Evolutionary conservation across 352 stramenopile genomes (phyloP), one percentile per base, ranked within the genome.

Genomic region (Pilasporangium apinafurcum): DNA sequence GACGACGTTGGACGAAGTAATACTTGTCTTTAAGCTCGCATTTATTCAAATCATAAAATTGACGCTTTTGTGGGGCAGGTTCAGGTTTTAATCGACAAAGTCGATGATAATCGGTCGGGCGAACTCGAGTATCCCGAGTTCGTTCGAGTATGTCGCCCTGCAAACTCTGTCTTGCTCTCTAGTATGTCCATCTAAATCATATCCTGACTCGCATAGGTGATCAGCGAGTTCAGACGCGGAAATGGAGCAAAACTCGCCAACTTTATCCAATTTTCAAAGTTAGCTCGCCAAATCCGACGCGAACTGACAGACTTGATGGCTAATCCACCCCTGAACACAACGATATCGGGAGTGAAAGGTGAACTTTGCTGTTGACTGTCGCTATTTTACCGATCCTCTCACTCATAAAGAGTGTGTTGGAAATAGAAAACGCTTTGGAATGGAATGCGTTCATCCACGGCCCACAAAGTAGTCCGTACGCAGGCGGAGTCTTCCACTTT

Each of bases 121-220:
- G 65, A 83, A 41, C 53, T 87, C 29, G 71, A 87, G 49, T 87
- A 70, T 38, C 50, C 57, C 18, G 75, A 87, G 49, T 87, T 85
- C 44, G 75, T 85, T 32, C 62, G 71, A 35, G 74, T 84, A 6
- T n/a, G 31, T 34, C 32, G 18, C 9, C 4, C 37, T 5, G 14
- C 3, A 22, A 29, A 7, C 7, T 39, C 31, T 35, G 24, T 25
- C 21, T 20, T 22, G 4, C 35, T 20, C 18, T n/a, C n/a, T n/a
- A n/a, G n/a, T 29, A 17, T 31, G 17, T 37, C 3, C 21, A 29
- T 3, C 29, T 22, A 21, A 18, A 25, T 5, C 20, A 33, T 18
- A 34, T 30, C 14, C n/a, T 5, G 5, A 28, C 20, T 30, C 10
- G 13, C 1, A 3, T 39, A 87, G 74, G 59, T 87, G 13, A 69